A percentile compares a stretch with the other conserved stretches of the same genome.
Conservation (phyloP, 1,284 basidiomycete genomes). For the Fomitopsis palustris region DNA sequence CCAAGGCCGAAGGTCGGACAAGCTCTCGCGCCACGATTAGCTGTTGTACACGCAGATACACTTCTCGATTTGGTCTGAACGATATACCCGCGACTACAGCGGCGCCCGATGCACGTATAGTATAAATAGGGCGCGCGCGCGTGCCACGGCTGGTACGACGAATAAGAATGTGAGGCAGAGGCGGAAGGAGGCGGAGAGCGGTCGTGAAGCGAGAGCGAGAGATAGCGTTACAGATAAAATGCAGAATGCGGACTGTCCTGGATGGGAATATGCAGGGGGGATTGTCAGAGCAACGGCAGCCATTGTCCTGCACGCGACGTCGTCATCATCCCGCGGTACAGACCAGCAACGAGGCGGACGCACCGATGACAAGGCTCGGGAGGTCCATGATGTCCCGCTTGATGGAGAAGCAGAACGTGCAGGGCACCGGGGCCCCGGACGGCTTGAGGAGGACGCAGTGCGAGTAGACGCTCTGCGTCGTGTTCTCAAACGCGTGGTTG, state of each 20-base stretch:
- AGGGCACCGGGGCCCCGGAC: constrained; percentile 76
- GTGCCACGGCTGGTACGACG: neutral
- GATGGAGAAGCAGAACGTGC: constrained; percentile 93
- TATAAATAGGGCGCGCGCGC: neutral
- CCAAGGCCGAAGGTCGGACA: too few relatives aligned
- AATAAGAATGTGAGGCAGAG: neutral
- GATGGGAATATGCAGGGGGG: constrained; percentile 3
- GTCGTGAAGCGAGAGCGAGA: constrained; percentile 2
- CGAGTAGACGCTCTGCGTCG: constrained; percentile 91
- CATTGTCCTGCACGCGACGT: constrained; percentile 75
- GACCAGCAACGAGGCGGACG: too few relatives aligned
- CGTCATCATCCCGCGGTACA: too few relatives aligned
- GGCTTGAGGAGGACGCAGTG: constrained; percentile 86
- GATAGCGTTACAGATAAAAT: constrained; percentile 9
- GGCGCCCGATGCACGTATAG: neutral
- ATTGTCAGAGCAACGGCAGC: constrained; percentile 68
- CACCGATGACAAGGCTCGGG: constrained; percentile 84
- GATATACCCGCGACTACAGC: neutral
- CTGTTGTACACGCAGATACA: constrained; percentile 8
- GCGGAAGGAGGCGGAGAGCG: neutral
- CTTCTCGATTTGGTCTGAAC: neutral
- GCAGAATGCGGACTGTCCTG: constrained; percentile 4
- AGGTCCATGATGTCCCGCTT: constrained; percentile 86
- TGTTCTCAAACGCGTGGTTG: constrained; percentile 93
- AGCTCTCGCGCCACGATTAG: neutral